Percentiles rank a stretch among this genome's conserved stretches.
phyloP scores from a whole-genome alignment of 129 eudicot species.

The Arctium lappa region DNA sequence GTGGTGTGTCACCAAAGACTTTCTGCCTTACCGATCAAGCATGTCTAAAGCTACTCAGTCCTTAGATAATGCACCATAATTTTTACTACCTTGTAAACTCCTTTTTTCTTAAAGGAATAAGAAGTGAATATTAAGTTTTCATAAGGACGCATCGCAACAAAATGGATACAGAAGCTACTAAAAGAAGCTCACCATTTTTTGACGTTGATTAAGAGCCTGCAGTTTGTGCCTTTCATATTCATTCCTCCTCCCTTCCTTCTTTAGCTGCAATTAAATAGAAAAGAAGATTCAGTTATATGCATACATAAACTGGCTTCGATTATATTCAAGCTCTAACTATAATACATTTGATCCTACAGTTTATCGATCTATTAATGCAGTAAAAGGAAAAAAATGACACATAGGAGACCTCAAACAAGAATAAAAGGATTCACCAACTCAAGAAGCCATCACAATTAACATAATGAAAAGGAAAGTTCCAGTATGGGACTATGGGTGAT shows the following conservation, averaged over 20 bases:
- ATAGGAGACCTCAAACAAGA: too few species aligned
- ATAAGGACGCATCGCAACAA: neutral
- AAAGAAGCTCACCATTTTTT: slow-evolving; percentile 75
- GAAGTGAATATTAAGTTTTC: neutral
- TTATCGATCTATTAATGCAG: too few species aligned
- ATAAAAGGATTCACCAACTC: too few species aligned
- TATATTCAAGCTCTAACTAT: neutral
- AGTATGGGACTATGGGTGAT: too few species aligned
- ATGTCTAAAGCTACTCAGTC: too few species aligned
- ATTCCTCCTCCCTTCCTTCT: slow-evolving; percentile 94
- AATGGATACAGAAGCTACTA: slow-evolving; percentile 9
- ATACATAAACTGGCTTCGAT: neutral
- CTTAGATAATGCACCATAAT: too few species aligned
- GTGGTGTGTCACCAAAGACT: too few species aligned
- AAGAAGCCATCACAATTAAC: too few species aligned
- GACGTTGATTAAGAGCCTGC: slow-evolving; percentile 96
- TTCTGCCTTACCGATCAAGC: too few species aligned
- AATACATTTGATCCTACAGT: too few species aligned
- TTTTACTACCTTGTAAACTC: neutral
- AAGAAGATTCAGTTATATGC: neutral
- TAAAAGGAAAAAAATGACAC: too few species aligned
- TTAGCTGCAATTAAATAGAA: slow-evolving; percentile 44
- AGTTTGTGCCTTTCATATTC: slow-evolving; percentile 97
- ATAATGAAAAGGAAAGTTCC: too few species aligned
- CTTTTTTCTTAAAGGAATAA: neutral